phyloP scores from a whole-genome alignment of 148 eudicot genomes.

The Nyssa sinensis region DNA sequence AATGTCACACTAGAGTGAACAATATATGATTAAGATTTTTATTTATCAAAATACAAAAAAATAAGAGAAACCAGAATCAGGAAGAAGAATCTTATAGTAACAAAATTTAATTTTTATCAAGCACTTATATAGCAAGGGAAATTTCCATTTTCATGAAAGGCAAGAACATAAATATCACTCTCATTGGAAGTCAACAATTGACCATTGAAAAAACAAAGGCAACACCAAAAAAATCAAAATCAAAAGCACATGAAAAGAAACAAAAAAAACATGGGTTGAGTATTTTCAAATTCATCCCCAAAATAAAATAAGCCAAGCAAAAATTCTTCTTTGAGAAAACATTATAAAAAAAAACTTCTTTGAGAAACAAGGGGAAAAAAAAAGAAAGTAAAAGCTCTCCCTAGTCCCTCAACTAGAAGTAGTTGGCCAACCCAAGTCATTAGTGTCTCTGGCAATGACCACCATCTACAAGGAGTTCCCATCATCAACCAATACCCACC shows the following conservation, averaged over 20 bases:
- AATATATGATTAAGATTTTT: background rate
- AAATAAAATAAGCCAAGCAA: no score
- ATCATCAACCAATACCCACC: no score
- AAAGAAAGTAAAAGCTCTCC: no score
- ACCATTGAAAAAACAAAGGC: background rate
- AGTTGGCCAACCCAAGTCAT: no score
- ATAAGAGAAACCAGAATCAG: background rate
- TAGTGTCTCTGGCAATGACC: no score
- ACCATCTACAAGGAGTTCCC: no score
- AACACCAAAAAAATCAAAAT: no score
- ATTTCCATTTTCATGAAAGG: background rate
- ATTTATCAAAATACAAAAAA: background rate
- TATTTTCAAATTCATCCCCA: background rate
- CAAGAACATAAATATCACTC: background rate
- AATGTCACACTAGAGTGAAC: background rate
- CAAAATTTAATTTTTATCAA: background rate
- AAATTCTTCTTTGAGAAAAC: no score
- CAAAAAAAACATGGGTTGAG: background rate
- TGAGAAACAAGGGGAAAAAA: no score
- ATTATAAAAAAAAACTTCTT: no score
- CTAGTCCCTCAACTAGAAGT: no score
- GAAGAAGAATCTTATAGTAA: background rate
- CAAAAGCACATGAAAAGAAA: no score
- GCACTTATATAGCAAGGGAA: background rate
- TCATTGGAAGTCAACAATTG: background rate